Evolutionary conservation across 805 yeast genomes (phyloP), one percentile per base, ranked within the genome.

Genomic region (Naumovozyma castellii): DNA sequence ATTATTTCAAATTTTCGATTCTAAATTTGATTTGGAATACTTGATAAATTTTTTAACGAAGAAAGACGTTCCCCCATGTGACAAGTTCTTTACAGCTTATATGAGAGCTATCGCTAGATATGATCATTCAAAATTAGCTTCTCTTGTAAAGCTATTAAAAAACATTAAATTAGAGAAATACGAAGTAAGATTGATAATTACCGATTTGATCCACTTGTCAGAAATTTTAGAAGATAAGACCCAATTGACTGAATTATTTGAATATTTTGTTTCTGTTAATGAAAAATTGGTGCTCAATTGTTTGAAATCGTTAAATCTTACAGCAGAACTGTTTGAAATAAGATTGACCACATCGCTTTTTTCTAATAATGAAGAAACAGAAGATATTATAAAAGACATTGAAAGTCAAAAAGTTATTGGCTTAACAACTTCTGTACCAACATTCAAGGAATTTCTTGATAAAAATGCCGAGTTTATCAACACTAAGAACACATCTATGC

Each of bases 261-360:
- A 68, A 43, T 64, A 57, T 43, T 58, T 67, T 34, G 48, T 68
- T 28, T 50, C 54, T 5, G 48, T 52, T 4, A 57, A 72, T 38
- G 63, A 68, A 43, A 63, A 56, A 2, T 43, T 66, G 16, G 67
- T 76, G 34, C 32, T 65, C n/a, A 48, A 56, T n/a, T 61, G 65
- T 18, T 51, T 76, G 37, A 46, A 54, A 2, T 56, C 67, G 2
- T 39, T 60, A 17, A 55, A 61, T 15, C 39, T 70, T 16, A 51
- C 62, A 15, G 43, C 75, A 3, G 76, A 71, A 20, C 48, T 66
- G 3, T 62, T 80, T 20, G 88, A 80, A 64, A 73, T 86, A 68
- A 69, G 72, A 39, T 63, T 85, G 35, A 83, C 84, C 61, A 71
- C 81, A 1, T 78, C 88, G 0, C 61, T 86, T 38, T 57, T 61